phyloP scores from a whole-genome alignment of 2,329 filamentous ascomycete species.

The Amauroascus verrucosus region DNA sequence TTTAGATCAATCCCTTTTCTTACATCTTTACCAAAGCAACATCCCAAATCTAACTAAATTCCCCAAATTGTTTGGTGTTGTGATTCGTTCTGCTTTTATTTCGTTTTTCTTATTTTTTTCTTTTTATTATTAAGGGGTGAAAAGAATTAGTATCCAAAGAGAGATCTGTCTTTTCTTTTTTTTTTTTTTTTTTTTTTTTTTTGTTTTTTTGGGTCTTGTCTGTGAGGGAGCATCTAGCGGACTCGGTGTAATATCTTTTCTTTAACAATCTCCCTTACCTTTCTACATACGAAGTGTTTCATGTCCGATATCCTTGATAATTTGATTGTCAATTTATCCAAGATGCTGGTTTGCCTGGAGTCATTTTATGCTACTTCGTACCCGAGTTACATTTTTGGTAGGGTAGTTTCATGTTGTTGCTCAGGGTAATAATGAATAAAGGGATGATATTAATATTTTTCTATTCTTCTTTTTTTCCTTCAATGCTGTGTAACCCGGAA shows the following conservation, averaged over 20 bases:
- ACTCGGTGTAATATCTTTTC: conserved; percentile 7
- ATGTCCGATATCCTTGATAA: background rate
- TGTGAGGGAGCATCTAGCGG: conserved; percentile 3
- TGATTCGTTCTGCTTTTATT: background rate
- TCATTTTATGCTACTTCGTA: background rate
- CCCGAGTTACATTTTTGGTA: too few species aligned
- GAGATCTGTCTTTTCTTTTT: too few species aligned
- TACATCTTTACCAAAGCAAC: too few species aligned
- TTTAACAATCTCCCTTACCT: background rate
- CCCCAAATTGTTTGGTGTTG: background rate
- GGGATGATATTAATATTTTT: too few species aligned
- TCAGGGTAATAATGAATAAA: too few species aligned
- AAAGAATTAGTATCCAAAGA: background rate
- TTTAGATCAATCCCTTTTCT: background rate
- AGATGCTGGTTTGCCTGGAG: too few species aligned
- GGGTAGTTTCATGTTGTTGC: too few species aligned
- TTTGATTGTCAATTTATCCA: background rate
- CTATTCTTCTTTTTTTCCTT: too few species aligned
- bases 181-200: background rate
- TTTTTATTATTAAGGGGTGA: too few species aligned
- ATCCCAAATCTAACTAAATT: too few species aligned
- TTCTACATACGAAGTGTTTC: background rate
- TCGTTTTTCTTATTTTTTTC: background rate
- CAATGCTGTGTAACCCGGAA: too few species aligned
- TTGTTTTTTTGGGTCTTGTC: background rate